Conservation (phyloP, 805 yeast species). For the Suhomyces xylopsoci region DNA sequence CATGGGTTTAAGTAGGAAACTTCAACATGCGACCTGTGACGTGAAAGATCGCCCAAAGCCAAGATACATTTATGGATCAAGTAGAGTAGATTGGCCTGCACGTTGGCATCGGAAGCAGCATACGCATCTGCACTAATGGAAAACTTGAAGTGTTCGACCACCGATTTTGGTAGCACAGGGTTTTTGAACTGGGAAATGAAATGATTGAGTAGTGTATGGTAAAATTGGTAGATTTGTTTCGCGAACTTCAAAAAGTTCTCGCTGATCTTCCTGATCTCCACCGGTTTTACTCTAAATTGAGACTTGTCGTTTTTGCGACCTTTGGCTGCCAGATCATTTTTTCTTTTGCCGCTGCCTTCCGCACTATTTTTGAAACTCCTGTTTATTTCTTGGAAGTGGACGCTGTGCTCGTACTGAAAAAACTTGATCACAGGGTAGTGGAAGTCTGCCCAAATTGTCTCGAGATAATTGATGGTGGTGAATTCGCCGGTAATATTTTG, state of each 20-base stretch:
- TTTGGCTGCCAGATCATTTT: background rate
- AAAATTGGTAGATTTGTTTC: conserved; percentile 48
- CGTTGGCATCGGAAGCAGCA: conserved; percentile 10
- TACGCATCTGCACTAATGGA: conserved; percentile 14
- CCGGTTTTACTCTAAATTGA: conserved; percentile 31
- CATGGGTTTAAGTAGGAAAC: conserved; percentile 40
- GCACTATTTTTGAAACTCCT: conserved; percentile 7
- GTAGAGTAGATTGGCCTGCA: conserved; percentile 36
- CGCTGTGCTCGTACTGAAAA: conserved; percentile 43
- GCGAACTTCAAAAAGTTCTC: conserved; percentile 49
- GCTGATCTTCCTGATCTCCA: conserved; percentile 57
- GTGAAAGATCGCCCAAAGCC: conserved; percentile 55
- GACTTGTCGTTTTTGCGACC: background rate
- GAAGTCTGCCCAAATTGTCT: conserved; percentile 56
- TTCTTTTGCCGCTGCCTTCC: background rate
- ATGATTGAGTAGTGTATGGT: conserved; percentile 39
- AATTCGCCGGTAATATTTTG: conserved; percentile 24
- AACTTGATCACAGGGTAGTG: conserved; percentile 63
- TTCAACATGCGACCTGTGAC: conserved; percentile 53
- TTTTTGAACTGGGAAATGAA: conserved; percentile 37
- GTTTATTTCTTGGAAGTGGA: conserved; percentile 16
- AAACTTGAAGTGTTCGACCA: conserved; percentile 26
- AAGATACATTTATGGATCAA: conserved; percentile 49
- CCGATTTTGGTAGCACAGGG: conserved; percentile 32
- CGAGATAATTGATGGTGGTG: conserved; percentile 33